Evolutionary conservation across 768 basidiomycete genomes (phyloP).

Genomic region (Lentinula raphanica): DNA sequence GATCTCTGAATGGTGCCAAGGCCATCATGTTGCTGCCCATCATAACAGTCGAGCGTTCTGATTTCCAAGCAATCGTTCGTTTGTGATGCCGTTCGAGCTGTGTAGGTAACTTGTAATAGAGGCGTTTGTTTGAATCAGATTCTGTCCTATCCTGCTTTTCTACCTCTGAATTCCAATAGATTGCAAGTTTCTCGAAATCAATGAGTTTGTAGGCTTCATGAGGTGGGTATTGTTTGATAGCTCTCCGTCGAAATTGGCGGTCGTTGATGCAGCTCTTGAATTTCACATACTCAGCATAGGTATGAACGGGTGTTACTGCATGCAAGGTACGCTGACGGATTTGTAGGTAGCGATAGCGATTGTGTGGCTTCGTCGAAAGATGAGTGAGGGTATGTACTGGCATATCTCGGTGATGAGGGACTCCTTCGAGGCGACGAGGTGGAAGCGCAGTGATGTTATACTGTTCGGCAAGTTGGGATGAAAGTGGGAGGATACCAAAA

Average conservation of each 20-base stretch:
- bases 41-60: background rate
- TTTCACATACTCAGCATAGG: conserved; percentile 8
- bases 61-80: background rate
- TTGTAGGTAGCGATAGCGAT: conserved; percentile 12
- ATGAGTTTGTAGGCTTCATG: conserved; percentile 2
- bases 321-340: conserved; percentile 9
- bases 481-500: conserved; percentile 12
- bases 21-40: too few relatives aligned
- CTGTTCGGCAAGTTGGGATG: background rate
- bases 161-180: conserved; percentile 11
- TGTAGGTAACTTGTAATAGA: conserved; percentile 14
- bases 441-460: conserved; percentile 3
- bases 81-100: conserved; percentile 16
- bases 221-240: too few relatives aligned
- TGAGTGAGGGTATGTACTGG: conserved; percentile 2
- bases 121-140: conserved; percentile 4
- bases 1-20: too few relatives aligned
- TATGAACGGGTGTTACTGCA: conserved; percentile 11
- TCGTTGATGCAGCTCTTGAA: conserved; percentile 5
- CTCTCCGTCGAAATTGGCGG: too few relatives aligned
- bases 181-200: conserved; percentile 9
- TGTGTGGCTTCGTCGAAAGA: conserved; percentile 8
- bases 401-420: conserved; percentile 4
- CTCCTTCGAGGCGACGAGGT: background rate
- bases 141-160: conserved; percentile 4